These are phyloP conservation scores for Przewalskia tangutica DNA, from an alignment of 257 asterid species.

Conservation along the genomic window DNA sequence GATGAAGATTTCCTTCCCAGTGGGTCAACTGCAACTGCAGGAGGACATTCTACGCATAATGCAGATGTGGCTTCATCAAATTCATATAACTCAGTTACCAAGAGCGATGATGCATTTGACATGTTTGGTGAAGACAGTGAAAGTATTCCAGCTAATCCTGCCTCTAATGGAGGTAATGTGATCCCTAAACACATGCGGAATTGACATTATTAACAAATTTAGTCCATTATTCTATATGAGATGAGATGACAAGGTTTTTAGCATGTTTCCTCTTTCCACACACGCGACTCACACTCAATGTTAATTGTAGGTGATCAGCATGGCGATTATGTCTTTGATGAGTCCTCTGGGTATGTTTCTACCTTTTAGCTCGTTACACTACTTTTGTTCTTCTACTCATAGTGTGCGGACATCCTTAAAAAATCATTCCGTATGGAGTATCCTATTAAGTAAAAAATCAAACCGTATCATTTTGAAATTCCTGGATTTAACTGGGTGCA, in stretches of 20 bases:
- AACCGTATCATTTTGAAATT: neutral
- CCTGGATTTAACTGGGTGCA: neutral
- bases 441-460: neutral
- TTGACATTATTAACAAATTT: neutral
- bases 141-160: slow-evolving; percentile 28
- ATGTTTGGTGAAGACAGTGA: slow-evolving; percentile 81
- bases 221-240: neutral
- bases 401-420: neutral
- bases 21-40: slow-evolving; percentile 6
- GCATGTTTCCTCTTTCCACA: neutral
- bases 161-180: slow-evolving; percentile 32
- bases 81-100: slow-evolving; percentile 1
- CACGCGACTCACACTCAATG: slow-evolving; percentile 2
- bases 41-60: neutral
- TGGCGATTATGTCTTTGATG: slow-evolving; percentile 68
- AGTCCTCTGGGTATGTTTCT: slow-evolving; percentile 65
- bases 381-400: neutral
- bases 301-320: slow-evolving; percentile 50
- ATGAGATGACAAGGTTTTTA: neutral
- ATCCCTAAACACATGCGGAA: neutral
- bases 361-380: slow-evolving; percentile 4
- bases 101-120: slow-evolving; percentile 46
- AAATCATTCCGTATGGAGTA: neutral
- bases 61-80: slow-evolving; percentile 6
- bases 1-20: slow-evolving; percentile 8